Percentiles rank a stretch among this genome's conserved stretches.
phyloP scores from a whole-genome alignment of 208 protist species.

The Sergeia podlipaevii region DNA sequence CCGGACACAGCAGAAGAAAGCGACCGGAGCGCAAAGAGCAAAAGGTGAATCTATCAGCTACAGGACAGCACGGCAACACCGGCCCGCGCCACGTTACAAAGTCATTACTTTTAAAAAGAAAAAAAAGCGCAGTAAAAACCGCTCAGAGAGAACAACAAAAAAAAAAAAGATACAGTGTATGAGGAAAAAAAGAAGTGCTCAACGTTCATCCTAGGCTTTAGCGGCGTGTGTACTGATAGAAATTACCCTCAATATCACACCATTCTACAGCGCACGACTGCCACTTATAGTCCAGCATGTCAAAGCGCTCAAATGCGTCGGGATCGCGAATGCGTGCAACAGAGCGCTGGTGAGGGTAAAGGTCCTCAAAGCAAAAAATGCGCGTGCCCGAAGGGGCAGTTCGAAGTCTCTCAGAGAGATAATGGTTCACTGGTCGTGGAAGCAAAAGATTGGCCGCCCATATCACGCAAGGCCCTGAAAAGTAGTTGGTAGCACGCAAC shows the following conservation, averaged over 20 bases:
- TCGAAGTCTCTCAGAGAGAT: constrained; percentile 64
- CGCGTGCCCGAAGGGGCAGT: constrained; percentile 40
- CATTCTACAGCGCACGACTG: constrained; percentile 71
- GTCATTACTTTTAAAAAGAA: too few species aligned
- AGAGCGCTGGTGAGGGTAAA: constrained; percentile 69
- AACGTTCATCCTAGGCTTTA: constrained; percentile 2
- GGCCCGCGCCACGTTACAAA: too few species aligned
- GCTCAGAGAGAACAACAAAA: not conserved
- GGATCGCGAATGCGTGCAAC: constrained; percentile 60
- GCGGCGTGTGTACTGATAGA: constrained; percentile 49
- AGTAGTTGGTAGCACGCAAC: constrained; percentile 24
- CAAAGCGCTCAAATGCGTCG: constrained; percentile 69
- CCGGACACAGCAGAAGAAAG: too few species aligned
- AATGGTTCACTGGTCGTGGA: constrained; percentile 66
- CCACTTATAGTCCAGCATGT: constrained; percentile 72
- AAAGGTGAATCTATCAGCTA: too few species aligned
- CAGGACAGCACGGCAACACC: too few species aligned
- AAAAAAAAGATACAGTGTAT: constrained; percentile 3
- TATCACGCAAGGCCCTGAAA: constrained; percentile 39
- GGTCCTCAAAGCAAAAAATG: constrained; percentile 73
- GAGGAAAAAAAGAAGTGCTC: constrained; percentile 4
- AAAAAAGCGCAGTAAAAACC: constrained; percentile 1
- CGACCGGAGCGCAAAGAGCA: too few species aligned
- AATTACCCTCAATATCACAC: constrained; percentile 43
- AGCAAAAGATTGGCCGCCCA: constrained; percentile 79